Conservation (phyloP, 352 stramenopile species). For the Pseudoperonospora humuli region DNA sequence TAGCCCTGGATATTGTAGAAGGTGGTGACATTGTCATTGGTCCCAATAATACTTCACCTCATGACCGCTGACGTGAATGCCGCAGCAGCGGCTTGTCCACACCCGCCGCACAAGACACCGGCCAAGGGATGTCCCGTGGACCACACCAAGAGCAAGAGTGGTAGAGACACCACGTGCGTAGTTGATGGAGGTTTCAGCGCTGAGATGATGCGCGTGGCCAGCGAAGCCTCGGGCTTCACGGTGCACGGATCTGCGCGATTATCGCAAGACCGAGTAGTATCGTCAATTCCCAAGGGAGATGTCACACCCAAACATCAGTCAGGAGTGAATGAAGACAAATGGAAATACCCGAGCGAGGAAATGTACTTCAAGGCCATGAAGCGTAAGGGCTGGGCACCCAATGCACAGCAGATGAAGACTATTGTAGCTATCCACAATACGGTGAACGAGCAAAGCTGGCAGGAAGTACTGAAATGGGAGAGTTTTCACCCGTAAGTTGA, state of each 20-base stretch:
- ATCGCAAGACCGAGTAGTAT: conserved; percentile 83
- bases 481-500: conserved; percentile 40
- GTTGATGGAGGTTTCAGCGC: conserved; percentile 39
- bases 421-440: conserved; percentile 97
- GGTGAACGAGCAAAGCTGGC: conserved; percentile 95
- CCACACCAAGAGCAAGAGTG: conserved; percentile 4
- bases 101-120: conserved; percentile 13
- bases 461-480: conserved; percentile 91
- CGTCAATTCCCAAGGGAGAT: conserved; percentile 93
- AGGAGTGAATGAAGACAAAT: conserved; percentile 44
- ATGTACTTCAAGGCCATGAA: conserved; percentile 98
- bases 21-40: too few species aligned
- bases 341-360: conserved; percentile 96
- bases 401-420: conserved; percentile 89
- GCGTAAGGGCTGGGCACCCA: conserved; percentile 91
- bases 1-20: too few species aligned
- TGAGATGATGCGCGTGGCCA: conserved; percentile 52
- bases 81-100: conserved; percentile 43
- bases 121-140: conserved; percentile 13
- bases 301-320: conserved; percentile 62
- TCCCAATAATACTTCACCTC: too few species aligned
- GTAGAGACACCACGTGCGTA: neutral
- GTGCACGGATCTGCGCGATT: conserved; percentile 32
- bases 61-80: conserved; percentile 75
- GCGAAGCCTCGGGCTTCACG: conserved; percentile 30